A percentile compares a stretch with the other conserved stretches of the same genome.
Conservation (phyloP, 352 stramenopile genomes). For the Pelagophyceae sp. region DNA sequence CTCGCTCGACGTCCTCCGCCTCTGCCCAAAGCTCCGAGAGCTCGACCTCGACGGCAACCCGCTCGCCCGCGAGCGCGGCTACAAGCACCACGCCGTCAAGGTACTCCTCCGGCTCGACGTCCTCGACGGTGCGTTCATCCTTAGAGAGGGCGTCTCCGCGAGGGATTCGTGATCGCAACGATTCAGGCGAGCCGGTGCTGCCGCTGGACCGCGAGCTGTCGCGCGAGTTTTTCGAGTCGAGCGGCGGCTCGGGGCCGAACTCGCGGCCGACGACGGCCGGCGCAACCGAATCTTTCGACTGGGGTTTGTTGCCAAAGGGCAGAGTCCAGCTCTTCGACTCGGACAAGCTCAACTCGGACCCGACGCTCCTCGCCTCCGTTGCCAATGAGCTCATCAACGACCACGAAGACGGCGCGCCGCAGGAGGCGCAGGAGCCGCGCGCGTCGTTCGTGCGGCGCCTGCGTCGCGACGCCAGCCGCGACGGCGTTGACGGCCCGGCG, state of each 20-base stretch:
- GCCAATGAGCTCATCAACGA: neutral
- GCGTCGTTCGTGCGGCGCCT: conserved; percentile 14
- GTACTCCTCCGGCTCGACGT: conserved; percentile 17
- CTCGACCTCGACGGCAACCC: conserved; percentile 34
- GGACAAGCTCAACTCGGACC: conserved; percentile 30
- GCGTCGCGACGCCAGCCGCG: neutral
- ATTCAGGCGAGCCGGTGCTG: conserved; percentile 25
- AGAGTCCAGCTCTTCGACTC: conserved; percentile 22
- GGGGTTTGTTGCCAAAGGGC: conserved; percentile 11
- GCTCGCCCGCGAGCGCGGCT: conserved; percentile 22
- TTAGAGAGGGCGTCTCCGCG: no score
- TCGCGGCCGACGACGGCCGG: neutral
- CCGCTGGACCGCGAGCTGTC: conserved; percentile 30
- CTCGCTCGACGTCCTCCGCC: conserved; percentile 23
- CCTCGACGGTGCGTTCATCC: no score
- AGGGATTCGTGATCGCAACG: no score
- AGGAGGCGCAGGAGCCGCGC: neutral
- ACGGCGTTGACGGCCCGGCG: no score
- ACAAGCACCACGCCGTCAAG: conserved; percentile 28
- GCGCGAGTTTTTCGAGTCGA: conserved; percentile 26
- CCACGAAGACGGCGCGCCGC: neutral
- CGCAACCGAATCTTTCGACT: neutral
- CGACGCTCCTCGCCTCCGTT: neutral
- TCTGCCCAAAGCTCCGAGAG: conserved; percentile 22
- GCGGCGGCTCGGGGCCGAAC: neutral